These are phyloP conservation scores for Trichoderma simmonsii DNA, from an alignment of 2,329 filamentous ascomycete species.

Conservation along the genomic window DNA sequence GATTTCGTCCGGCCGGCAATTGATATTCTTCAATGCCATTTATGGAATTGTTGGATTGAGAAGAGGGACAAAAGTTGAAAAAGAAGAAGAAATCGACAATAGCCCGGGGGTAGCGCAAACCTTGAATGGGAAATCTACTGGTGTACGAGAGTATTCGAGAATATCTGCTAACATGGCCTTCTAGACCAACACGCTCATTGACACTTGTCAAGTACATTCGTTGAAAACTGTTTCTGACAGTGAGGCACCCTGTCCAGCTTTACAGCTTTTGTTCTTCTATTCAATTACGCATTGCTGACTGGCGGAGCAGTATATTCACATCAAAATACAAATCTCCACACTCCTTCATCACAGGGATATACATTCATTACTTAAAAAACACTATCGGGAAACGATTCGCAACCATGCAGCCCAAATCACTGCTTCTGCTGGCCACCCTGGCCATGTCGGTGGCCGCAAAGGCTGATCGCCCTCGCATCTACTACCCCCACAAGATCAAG, in stretches of 20 bases:
- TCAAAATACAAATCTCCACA: conserved; percentile 6
- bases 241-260: conserved; percentile 24
- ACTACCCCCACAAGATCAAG: conserved; percentile 57
- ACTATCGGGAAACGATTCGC: conserved; percentile 3
- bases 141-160: background rate
- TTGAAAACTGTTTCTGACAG: conserved; percentile 49
- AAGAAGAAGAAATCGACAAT: background rate
- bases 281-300: background rate
- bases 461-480: conserved; percentile 49
- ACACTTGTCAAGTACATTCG: conserved; percentile 59
- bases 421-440: conserved; percentile 47
- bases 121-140: background rate
- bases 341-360: conserved; percentile 19
- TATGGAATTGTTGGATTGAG: background rate
- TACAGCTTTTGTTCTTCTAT: background rate
- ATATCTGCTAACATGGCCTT: background rate
- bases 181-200: conserved; percentile 46
- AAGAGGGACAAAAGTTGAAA: background rate
- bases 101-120: background rate
- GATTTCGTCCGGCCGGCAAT: background rate
- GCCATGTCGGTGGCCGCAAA: conserved; percentile 46
- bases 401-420: conserved; percentile 50
- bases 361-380: conserved; percentile 23
- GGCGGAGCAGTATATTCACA: conserved; percentile 16
- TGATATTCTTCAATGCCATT: background rate